Conservation (phyloP, 257 asterid species). For the Solanum pinnatisectum region DNA sequence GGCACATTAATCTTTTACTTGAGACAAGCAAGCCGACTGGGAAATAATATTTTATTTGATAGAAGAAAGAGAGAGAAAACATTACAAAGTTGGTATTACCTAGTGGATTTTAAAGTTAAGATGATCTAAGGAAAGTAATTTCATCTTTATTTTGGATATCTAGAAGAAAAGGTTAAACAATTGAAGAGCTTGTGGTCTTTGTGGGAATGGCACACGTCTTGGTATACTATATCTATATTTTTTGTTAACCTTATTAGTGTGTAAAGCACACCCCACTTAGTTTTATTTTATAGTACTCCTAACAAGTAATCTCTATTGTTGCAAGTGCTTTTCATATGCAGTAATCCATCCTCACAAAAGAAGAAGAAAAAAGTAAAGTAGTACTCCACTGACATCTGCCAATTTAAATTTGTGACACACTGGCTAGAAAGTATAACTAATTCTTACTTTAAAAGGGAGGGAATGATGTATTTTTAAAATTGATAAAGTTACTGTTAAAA, state of each 20-base stretch:
- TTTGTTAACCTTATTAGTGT: constrained; percentile 6
- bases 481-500: too few relatives aligned
- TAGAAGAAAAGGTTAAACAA: not conserved
- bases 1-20: not conserved
- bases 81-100: not conserved
- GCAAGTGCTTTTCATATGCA: not conserved
- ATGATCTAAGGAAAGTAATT: not conserved
- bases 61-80: not conserved
- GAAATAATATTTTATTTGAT: too few relatives aligned
- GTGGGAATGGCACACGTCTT: constrained; percentile 22
- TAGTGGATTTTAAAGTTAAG: not conserved
- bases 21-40: not conserved
- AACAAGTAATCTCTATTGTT: not conserved
- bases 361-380: too few relatives aligned
- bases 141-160: not conserved
- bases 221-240: not conserved
- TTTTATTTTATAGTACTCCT: not conserved
- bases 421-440: too few relatives aligned
- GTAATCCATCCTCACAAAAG: not conserved
- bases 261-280: constrained; percentile 30
- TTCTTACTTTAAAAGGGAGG: too few relatives aligned
- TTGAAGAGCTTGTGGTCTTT: not conserved
- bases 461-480: too few relatives aligned
- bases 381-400: too few relatives aligned
- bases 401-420: too few relatives aligned